Base-by-base conservation (phyloP, 192 early-diverging fungal species). In the Coemansia sp. region DNA sequence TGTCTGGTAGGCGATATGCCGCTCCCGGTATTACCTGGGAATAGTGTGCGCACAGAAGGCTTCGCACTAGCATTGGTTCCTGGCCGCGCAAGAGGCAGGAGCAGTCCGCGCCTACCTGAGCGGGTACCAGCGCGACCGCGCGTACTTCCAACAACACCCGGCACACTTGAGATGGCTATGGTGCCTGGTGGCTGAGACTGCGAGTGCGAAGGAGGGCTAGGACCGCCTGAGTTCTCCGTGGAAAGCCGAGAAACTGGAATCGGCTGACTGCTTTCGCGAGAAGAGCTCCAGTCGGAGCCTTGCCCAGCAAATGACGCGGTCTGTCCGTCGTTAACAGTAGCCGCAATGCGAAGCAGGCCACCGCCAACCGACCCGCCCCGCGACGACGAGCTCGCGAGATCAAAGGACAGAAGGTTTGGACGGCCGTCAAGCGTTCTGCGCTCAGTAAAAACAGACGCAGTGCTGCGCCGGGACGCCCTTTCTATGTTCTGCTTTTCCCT, bases 381-480 rank as follows among this genome's bases (percentile, higher is more conserved):
- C 48, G 59, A 20, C 2, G 49, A 42, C 13, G 56, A 40, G 49
- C 63, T 45, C 11, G 73, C 17, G 52, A 81, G 32, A 38, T 81
- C 78, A 25, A 81, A 60, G 22, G 78, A 81, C 9, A 75, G 60
- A 66, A 81, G 54, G 59, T 56, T 69, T n/a, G 78, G 78, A 9
- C 78, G 78, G 14, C 78, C 78, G 38, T 81, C 78, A 67, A 81
- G 65, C 6, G 74, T 74, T 19, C 80, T 67, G 8, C 80, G 71
- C 52, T 76, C 74, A 50, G 61, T 71, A 14, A 73, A 63, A 20
- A 69, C 70, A 8, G 80, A 71, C 59, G 71, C 74, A 5, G 66
- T 69, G 70, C 78, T 81, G 53, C 71, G 68, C 2, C 70, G 59
- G 69, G 81, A 78, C 10, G 70, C 63, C 19, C 55, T 52, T 25